Base-by-base conservation (phyloP, 1,284 basidiomycete genomes). In the Mycosarcoma mackinlayi region DNA sequence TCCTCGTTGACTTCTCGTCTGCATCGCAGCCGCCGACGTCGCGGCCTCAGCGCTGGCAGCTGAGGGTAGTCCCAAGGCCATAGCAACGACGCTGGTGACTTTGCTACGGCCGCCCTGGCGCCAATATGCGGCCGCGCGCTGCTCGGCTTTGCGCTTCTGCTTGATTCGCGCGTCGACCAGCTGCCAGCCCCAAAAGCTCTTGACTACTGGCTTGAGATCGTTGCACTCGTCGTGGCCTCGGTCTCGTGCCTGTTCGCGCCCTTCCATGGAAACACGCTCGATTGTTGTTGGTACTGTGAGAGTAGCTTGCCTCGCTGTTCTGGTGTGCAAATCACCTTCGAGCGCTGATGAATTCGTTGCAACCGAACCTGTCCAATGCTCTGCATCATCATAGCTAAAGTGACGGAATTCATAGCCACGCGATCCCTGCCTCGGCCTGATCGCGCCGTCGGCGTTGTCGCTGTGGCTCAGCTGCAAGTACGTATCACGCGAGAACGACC, bases 131-230 rank as follows among this genome's bases (percentile, higher is more conserved):
- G 39, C 41, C 7, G 55, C 69, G 6, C 50, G 47, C 47, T 52
- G 42, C 21, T 75, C 60, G 9, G 62, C 56, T 41, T 75, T 66
- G 30, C 61, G 39, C 51, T 54, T 52, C 33, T 62, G 60, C 50
- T 69, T 73, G 27, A 57, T 24, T 25, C 64, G 41, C 7, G 52
- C 55, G 48, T 75, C 70, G 14, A 75, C 63, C 30, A 54, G 18
- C 53, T 78, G 70, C 76, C 76, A 78, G 33, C 55, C 66, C 63
- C 66, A 76, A 47, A 76, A 78, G 35, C 57, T 70, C 56, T 78
- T 74, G 41, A 78, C 39, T 1, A 76, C 72, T 0, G 70, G 60
- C 37, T 60, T 53, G 30, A 56, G 35, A 0, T 60, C 56, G 56
- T 78, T 75, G 42, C 71, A 74, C 41, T 78, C 76, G 47, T 78